Evolutionary conservation across 805 yeast species (phyloP), one percentile per base, ranked within the genome.

Genomic region (Candida insectalens): DNA sequence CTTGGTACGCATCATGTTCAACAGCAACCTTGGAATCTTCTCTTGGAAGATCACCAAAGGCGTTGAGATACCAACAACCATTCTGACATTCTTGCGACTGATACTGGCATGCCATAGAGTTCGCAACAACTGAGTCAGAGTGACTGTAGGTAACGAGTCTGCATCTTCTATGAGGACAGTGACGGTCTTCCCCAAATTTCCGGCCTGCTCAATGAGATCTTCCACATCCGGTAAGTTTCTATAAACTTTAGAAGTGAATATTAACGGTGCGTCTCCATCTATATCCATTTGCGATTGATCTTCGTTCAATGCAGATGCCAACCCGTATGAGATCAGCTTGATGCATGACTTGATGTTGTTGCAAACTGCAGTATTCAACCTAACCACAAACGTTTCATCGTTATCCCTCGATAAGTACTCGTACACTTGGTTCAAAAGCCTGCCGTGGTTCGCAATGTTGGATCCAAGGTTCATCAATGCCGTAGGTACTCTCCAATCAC

Each of bases 401-500:
- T 42, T 44, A 3, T 32, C 40, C 10, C 16, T 31, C 33, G 27
- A 35, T n/a, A 55, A 25, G 29, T 47, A 44, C 3, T 36, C 40
- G 17, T 42, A 42, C 18, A 56, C 46, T 29, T 53, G 51, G 15
- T 49, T 44, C 7, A 60, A 49, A 23, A 59, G 36, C 20, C 62
- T 56, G 17, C 63, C 50, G 34, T 59, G 63, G 19, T 65, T 62
- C 2, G 68, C 51, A 16, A 63, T 54, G 38, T 65, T 67, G 3
- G 70, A 55, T 3, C 71, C 72, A 27, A 67, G 45, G 33, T 50
- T 50, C 7, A 67, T 41, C 32, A 67, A 47, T 8, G 61, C 59
- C 5, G 66, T 53, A 18, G 51, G 57, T 29, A 66, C 49, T 27
- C 43, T 41, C 7, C 36, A 36, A 6, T 42, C 41, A 16, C 35